phyloP scores from a whole-genome alignment of 1,284 basidiomycete species.

The Ustilago vetiveriae region DNA sequence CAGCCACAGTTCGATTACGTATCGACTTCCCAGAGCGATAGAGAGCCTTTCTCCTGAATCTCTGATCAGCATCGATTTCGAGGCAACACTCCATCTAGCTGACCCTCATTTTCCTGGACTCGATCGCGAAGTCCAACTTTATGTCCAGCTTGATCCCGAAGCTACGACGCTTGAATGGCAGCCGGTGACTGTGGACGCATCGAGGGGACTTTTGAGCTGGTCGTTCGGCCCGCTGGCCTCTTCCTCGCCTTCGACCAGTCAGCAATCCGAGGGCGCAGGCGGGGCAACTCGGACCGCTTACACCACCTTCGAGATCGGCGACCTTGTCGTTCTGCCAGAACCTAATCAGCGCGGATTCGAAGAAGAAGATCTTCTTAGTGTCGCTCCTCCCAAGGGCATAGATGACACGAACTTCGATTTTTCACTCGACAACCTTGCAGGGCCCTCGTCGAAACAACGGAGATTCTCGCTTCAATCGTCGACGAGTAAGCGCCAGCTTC shows the following conservation, averaged over 20 bases:
- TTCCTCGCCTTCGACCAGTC: constrained; percentile 2
- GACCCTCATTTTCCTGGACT: constrained; percentile 35
- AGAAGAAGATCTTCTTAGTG: constrained; percentile 38
- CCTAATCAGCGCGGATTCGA: constrained; percentile 8
- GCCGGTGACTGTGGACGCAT: constrained; percentile 22
- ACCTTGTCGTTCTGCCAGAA: constrained; percentile 28
- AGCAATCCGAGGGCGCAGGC: neutral
- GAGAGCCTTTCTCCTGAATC: no score
- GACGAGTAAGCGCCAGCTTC: constrained; percentile 5
- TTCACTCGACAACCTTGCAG: constrained; percentile 29
- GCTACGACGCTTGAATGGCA: constrained; percentile 7
- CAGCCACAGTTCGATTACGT: constrained; percentile 13
- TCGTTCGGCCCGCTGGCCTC: constrained; percentile 5
- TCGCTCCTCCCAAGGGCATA: constrained; percentile 38
- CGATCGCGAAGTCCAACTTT: constrained; percentile 34
- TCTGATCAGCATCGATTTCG: no score
- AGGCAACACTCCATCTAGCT: constrained; percentile 16
- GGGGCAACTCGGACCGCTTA: no score
- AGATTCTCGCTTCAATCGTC: constrained; percentile 44
- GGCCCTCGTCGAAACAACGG: constrained; percentile 17
- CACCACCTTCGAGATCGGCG: constrained; percentile 25
- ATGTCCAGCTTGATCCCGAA: constrained; percentile 14
- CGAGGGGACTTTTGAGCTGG: constrained; percentile 31
- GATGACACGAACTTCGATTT: constrained; percentile 34
- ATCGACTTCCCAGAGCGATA: neutral